Evolutionary conservation across 345 rosid species (phyloP), one percentile per base, ranked within the genome.

Genomic region (Pistacia vera): DNA sequence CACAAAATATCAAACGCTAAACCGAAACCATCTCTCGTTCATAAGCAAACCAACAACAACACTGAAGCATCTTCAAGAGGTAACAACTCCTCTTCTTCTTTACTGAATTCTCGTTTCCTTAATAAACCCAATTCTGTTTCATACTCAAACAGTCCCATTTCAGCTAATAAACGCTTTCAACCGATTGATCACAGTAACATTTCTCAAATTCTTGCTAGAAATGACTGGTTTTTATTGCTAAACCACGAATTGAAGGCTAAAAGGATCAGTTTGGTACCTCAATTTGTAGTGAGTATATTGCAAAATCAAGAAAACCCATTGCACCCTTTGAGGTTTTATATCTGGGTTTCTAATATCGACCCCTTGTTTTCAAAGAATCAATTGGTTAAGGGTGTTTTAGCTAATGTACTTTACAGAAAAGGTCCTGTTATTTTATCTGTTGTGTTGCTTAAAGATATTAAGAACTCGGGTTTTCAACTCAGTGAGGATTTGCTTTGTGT

Each of bases 171-270:
- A 56, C 52, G 59, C 25, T 55, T 36, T 46, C 81, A 77, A 11
- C 81, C 73, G 4, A 18, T 84, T 48, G 87, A 90, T 82, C 94
- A 80, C 75, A 70, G 13, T 63, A 85, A 88, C 81, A 78, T 91
- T 72, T 86, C 94, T 44, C 88, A 78, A 79, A 74, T 88, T 84
- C 89, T 93, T 1, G 81, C 81, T 17, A 87, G 91, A 63, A 84
- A 86, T 75, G 98, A 91, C 74, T 95, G 95, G 95, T 88, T 81
- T 86, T 81, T 25, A 25, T 80, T n/a, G n/a, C 86, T 93, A 8
- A 88, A 79, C 80, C 95, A 86, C 30, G 97, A 93, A 81, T 68
- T 85, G 3, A 83, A 73, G 66, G 83, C 92, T n/a, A 81, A 71
- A 75, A 85, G 94, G 77, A 80, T 90, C 10, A 71, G 62, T 56